A percentile compares a stretch with the other conserved stretches of the same genome.
phyloP scores from a whole-genome alignment of 257 asterid species.

The Solanum ossicruentum region DNA sequence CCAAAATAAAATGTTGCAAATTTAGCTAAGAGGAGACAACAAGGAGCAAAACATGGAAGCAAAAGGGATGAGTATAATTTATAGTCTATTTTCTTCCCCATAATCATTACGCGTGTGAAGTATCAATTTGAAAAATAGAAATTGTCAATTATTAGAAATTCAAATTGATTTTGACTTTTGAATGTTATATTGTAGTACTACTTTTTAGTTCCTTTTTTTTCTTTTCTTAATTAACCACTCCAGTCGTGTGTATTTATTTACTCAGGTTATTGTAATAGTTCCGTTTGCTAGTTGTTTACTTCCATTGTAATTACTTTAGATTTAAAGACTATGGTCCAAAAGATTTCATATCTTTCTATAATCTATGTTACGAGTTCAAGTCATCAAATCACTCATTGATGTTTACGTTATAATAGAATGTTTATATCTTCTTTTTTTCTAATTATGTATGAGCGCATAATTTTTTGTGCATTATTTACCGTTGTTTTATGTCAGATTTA shows the following conservation, averaged over 20 bases:
- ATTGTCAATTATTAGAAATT: neutral
- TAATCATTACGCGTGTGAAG: neutral
- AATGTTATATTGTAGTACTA: neutral
- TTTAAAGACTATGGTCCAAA: neutral
- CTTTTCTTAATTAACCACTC: neutral
- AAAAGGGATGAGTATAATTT: neutral
- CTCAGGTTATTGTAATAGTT: neutral
- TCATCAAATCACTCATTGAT: neutral
- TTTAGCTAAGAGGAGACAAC: neutral
- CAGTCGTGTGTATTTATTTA: neutral
- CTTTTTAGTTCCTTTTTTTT: neutral
- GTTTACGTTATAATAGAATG: neutral
- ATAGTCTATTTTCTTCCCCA: neutral
- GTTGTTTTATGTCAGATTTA: neutral
- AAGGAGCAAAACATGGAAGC: constrained; percentile 2
- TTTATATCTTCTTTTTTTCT: neutral
- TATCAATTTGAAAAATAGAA: neutral
- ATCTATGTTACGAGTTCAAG: neutral
- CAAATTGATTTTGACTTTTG: neutral
- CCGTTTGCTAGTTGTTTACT: constrained; percentile 4
- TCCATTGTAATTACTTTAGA: neutral
- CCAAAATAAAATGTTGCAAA: neutral
- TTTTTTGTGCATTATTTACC: neutral
- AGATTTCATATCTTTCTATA: neutral
- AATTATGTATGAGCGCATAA: rapidly evolving